Evolutionary conservation across 495 filamentous ascomycete species (phyloP).

Genomic region (Immersiella caudata): DNA sequence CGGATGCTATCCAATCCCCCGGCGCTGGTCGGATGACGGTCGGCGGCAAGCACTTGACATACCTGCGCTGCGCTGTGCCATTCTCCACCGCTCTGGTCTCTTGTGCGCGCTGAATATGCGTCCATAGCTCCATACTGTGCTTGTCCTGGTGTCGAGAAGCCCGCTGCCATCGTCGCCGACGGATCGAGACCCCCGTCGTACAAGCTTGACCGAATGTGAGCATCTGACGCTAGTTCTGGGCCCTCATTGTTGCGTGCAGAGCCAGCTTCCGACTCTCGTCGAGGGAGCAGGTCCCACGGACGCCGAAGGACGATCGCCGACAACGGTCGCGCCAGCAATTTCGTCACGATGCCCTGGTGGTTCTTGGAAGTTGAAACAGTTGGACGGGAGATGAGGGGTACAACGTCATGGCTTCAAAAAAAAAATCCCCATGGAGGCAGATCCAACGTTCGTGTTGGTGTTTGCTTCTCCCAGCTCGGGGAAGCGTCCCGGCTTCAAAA

Average conservation of each 20-base stretch:
- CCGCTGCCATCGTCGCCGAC: background rate
- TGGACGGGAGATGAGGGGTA: background rate
- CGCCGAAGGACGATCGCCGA: too few species aligned
- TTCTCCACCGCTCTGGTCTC: too few species aligned
- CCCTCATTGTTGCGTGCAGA: background rate
- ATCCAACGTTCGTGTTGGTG: background rate
- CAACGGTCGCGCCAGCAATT: background rate
- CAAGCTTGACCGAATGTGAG: background rate
- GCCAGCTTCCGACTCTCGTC: background rate
- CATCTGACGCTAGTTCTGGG: background rate
- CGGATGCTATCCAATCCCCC: background rate
- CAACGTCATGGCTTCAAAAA: background rate
- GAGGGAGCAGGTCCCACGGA: background rate
- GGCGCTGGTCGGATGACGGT: background rate
- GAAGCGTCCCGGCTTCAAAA: background rate
- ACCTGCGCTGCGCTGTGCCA: too few species aligned
- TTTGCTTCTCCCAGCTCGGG: background rate
- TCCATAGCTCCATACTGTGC: background rate
- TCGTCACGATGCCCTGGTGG: background rate
- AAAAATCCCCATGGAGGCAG: background rate
- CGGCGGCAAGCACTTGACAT: background rate
- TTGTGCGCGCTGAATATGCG: too few species aligned
- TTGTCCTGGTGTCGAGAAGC: background rate
- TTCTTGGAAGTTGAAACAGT: background rate
- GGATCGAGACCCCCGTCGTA: background rate